A percentile compares a stretch with the other conserved stretches of the same genome.
These are phyloP conservation scores for Xerocomus amazonicus DNA, from an alignment of 1,284 basidiomycete species.

Conservation along the genomic window DNA sequence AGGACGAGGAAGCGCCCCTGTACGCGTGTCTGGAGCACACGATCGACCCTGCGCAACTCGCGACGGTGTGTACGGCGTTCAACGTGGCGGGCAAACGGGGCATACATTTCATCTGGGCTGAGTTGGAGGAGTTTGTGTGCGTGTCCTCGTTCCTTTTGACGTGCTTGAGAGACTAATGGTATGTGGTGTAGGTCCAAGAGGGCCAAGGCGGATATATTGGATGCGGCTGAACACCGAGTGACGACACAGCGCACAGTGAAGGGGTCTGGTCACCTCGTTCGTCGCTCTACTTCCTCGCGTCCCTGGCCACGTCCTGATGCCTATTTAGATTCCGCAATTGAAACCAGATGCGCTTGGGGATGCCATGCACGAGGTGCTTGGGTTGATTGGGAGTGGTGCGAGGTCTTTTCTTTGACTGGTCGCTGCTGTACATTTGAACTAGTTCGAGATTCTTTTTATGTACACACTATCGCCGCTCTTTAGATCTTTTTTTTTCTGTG, in stretches of 20 bases:
- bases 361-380: conserved; percentile 24
- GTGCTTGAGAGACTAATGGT: background rate
- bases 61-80: conserved; percentile 17
- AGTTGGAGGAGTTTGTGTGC: conserved; percentile 32
- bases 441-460: background rate
- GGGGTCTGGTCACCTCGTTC: conserved; percentile 32
- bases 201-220: conserved; percentile 29
- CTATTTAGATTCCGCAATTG: conserved; percentile 25
- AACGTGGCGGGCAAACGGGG: conserved; percentile 14
- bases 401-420: conserved; percentile 17
- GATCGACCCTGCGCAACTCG: conserved; percentile 25
- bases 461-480: background rate
- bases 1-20: conserved; percentile 31
- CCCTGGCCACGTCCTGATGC: background rate
- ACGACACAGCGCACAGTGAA: conserved; percentile 21
- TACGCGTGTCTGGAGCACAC: conserved; percentile 31
- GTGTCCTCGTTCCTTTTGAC: conserved; percentile 1
- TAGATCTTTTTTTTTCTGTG: too few species aligned
- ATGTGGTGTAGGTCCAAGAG: conserved; percentile 18
- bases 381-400: conserved; percentile 8
- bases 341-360: conserved; percentile 31
- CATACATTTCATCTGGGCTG: conserved; percentile 31
- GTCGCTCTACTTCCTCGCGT: background rate
- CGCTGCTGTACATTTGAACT: background rate
- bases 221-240: conserved; percentile 23